Evolutionary conservation across 2,329 filamentous ascomycete species (phyloP), one percentile per base, ranked within the genome.

Genomic region (Cladosporium oxysporum): DNA sequence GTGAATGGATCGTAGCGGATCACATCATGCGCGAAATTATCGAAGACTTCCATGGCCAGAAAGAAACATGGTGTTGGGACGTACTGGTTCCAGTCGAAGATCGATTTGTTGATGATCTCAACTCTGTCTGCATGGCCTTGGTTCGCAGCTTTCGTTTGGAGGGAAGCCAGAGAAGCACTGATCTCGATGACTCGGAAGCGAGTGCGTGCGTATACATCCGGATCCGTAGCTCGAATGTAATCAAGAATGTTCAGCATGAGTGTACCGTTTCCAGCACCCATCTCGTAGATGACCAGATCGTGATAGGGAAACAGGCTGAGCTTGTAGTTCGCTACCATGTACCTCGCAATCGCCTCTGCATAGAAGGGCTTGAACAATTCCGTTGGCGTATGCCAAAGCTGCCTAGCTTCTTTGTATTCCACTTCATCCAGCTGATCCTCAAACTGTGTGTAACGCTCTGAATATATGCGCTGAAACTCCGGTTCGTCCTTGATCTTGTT

Each of bases 221-320:
- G 92, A 73, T 98, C 91, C 53, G 89, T 85, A 70, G 91, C 90
- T 69, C 93, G 91, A 77, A 99, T 96, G 79, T 96, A 97, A 83
- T 99, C 94, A 68, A 99, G 85, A 66, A 99, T 93, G 79, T 99
- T 99, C 76, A 95, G 85, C 95, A 99, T 99, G 76, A 99, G 86
- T 0, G 96, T 99, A 69, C 95, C 95, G 74, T 97, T 94, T 73
- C 95, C 95, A 47, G 95, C 95, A 62, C 95, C 95, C 91, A 99
- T 96, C 78, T 99, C 95, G 85, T 97, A 99, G 78, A 99, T 96
- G 73, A 96, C 91, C 62, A 99, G 86, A 79, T 99, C 95, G 79
- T 97, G 90, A 82, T 98, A 97, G 2, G 95, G 95, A 77, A 95
- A 98, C 65, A 92, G 87, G 53, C 91, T 92, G 76, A 97, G 87